Evolutionary conservation across 2,329 filamentous ascomycete genomes (phyloP), one percentile per base, ranked within the genome.

Genomic region (Penicillium decumbens): DNA sequence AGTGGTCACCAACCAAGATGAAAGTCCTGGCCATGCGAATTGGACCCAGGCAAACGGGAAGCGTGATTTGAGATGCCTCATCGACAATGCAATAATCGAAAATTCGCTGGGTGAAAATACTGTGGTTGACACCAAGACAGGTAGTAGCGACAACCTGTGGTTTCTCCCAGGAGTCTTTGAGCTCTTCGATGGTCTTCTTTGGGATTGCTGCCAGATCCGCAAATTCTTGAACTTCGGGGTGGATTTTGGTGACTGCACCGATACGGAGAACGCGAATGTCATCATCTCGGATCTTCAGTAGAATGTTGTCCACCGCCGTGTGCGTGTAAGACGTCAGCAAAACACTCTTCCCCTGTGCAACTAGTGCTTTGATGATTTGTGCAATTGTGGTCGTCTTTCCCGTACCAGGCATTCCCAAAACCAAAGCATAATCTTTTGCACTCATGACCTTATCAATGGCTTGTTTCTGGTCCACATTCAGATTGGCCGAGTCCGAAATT

Each of bases 11-110:
- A 0, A 98, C 93, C 0, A 98, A 80, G 15, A 98, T 88, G 69
- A 98, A 98, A 0, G 87, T 95, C 43, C 82, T 83, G 4, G 93
- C 90, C 82, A 96, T 88, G 9, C 93, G 84, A 59, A 98, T 95
- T 0, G 93, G 93, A 0, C 93, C 93, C 0, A 97, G 77, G 57
- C 93, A 97, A 18, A 96, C 92, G 0, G 93, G 93, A 18, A 98
- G 75, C 0, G 93, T 98, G 65, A 98, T 97, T 64, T 98, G 93
- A 2, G 91, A 96, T 0, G 93, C 93, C 71, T 98, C 93, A 58
- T 98, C 93, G 3, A 98, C 92, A 55, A 98, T 97, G 65, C 93
- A 98, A 66, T 96, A 97, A 71, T 98, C 93, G 60, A 98, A 98
- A 0, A 85, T 83, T 4, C 93, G 86, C 64, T 92, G 87, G 49